Evolutionary conservation across 2,329 filamentous ascomycete genomes (phyloP).

Genomic region (Cordyceps tenuipes): DNA sequence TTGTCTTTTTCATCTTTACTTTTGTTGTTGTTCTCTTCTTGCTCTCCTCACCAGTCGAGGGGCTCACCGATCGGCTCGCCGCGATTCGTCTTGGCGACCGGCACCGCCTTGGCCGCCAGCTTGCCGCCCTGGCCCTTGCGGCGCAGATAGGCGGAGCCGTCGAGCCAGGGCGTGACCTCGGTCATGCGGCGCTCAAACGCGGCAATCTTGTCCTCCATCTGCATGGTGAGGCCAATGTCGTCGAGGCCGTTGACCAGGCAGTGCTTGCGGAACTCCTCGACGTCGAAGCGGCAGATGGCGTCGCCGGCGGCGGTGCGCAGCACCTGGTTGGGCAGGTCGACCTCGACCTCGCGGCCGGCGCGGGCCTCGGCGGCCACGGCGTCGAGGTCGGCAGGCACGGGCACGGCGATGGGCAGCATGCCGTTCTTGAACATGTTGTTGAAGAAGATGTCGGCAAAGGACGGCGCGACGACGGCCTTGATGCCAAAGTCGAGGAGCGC

Average conservation of each 20-base stretch:
- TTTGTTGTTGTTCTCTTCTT: too few species aligned
- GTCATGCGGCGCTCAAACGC: constrained; percentile 74
- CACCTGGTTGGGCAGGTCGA: constrained; percentile 78
- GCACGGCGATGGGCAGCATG: constrained; percentile 81
- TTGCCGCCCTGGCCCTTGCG: constrained; percentile 46
- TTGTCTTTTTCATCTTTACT: too few species aligned
- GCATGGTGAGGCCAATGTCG: constrained; percentile 91
- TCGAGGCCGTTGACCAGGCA: constrained; percentile 90
- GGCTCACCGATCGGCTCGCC: constrained; percentile 79
- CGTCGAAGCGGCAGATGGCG: constrained; percentile 70
- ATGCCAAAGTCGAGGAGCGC: constrained; percentile 95
- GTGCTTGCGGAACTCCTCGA: constrained; percentile 90
- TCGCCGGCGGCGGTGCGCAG: constrained; percentile 70
- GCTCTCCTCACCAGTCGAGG: constrained; percentile 64
- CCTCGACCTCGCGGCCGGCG: constrained; percentile 75
- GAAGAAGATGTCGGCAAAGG: constrained; percentile 75
- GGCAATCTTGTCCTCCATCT: constrained; percentile 81
- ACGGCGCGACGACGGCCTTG: constrained; percentile 84
- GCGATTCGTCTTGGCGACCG: constrained; percentile 81
- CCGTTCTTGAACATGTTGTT: constrained; percentile 99
- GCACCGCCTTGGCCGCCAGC: constrained; percentile 50
- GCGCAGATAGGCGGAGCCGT: constrained; percentile 74
- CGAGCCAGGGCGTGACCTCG: constrained; percentile 78
- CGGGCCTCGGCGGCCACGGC: constrained; percentile 68
- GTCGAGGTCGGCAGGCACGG: constrained; percentile 56